A percentile compares a stretch with the other conserved stretches of the same genome.
Conservation (phyloP, 768 basidiomycete genomes). For the Suillus spraguei region DNA sequence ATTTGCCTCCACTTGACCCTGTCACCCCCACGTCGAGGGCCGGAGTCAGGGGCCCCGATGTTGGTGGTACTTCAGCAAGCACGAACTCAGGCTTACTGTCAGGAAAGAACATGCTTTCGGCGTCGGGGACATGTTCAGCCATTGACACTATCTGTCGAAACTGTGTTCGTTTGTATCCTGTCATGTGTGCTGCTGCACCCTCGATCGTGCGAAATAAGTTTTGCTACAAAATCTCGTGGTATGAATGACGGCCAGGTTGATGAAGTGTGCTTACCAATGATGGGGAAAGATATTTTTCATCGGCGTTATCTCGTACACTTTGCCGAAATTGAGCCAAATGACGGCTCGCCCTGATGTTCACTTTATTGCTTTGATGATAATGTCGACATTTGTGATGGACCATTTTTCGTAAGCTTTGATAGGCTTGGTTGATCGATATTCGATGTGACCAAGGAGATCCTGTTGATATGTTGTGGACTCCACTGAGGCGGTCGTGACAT, state of each 20-base stretch:
- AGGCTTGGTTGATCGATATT: not conserved
- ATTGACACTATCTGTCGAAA: too few species aligned
- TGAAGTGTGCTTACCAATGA: not conserved
- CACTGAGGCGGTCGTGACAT: too few species aligned
- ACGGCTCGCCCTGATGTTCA: not conserved
- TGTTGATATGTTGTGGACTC: not conserved
- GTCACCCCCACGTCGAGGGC: too few species aligned
- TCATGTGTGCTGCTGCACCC: too few species aligned
- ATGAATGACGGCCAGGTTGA: not conserved
- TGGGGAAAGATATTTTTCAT: not conserved
- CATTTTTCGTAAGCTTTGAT: not conserved
- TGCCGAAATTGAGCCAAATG: not conserved
- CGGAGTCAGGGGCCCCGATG: too few species aligned
- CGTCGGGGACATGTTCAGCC: too few species aligned
- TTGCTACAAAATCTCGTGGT: not conserved
- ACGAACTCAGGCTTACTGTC: too few species aligned
- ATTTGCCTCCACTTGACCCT: too few species aligned
- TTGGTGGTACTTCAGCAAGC: too few species aligned
- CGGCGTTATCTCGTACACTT: not conserved
- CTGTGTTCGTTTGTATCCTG: too few species aligned
- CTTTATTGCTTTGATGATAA: not conserved
- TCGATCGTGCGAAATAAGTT: too few species aligned
- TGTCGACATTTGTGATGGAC: not conserved
- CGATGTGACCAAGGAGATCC: not conserved
- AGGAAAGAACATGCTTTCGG: too few species aligned